Percentiles rank a stretch among this genome's conserved stretches.
Conservation (phyloP, 2,329 filamentous ascomycete genomes). For the Ascosphaera pollenicola region DNA sequence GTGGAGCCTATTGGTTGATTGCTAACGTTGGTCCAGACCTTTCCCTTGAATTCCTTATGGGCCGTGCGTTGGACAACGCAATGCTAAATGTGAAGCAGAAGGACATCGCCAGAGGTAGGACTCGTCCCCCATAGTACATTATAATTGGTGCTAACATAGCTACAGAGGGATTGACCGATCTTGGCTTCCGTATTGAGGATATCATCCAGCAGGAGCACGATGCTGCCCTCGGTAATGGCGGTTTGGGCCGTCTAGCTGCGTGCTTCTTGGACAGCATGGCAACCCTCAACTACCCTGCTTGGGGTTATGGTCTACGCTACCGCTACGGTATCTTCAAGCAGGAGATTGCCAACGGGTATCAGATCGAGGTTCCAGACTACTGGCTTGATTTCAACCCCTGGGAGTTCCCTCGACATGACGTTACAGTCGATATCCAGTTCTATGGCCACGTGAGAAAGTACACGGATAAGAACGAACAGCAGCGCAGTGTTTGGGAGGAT, state of each 20-base stretch:
- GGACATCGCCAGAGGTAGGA: conserved; percentile 53
- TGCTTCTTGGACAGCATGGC: conserved; percentile 95
- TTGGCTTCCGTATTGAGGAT: conserved; percentile 94
- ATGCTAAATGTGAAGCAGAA: conserved; percentile 93
- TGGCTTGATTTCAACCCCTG: conserved; percentile 99
- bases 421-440: conserved; percentile 93
- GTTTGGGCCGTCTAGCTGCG: conserved; percentile 78
- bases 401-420: conserved; percentile 92
- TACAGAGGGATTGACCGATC: conserved; percentile 55
- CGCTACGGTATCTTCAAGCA: conserved; percentile 98
- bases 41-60: conserved; percentile 95
- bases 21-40: conserved; percentile 35
- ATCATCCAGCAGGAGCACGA: conserved; percentile 89
- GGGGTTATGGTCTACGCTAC: conserved; percentile 93
- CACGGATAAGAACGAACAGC: conserved; percentile 54
- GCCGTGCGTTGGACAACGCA: conserved; percentile 85
- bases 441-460: conserved; percentile 64
- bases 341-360: conserved; percentile 93
- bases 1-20: neutral
- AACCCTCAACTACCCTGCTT: conserved; percentile 83
- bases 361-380: conserved; percentile 95
- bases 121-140: neutral
- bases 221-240: conserved; percentile 87
- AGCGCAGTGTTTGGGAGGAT: conserved; percentile 60
- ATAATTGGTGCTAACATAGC: conserved; percentile 4